Evolutionary conservation across 331 rosid species (phyloP).

Genomic region (Rhamnella rubrinervis): DNA sequence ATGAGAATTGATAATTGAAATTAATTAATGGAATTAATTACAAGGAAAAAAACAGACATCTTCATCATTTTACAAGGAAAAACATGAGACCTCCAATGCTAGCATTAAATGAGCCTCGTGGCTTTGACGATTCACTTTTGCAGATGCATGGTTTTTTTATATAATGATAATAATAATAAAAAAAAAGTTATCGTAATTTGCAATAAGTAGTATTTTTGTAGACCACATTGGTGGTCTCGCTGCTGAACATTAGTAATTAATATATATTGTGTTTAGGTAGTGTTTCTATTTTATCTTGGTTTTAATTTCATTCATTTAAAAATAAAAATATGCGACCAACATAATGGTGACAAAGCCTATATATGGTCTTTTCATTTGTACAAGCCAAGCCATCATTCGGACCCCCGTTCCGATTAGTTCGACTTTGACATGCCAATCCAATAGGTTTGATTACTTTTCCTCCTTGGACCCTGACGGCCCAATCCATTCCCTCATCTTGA

Average conservation of each 20-base stretch:
- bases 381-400: too few relatives aligned
- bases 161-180: not conserved
- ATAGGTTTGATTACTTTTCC: too few relatives aligned
- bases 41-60: constrained; percentile 60
- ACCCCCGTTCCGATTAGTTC: too few relatives aligned
- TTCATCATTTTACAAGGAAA: constrained; percentile 48
- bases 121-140: constrained; percentile 60
- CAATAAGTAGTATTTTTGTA: not conserved
- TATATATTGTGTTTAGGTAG: too few relatives aligned
- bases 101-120: constrained; percentile 67
- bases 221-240: constrained; percentile 23
- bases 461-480: too few relatives aligned
- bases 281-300: too few relatives aligned
- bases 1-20: not conserved
- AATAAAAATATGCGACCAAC: too few relatives aligned
- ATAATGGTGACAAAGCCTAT: too few relatives aligned
- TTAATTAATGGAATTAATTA: constrained; percentile 35
- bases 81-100: constrained; percentile 54
- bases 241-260: not conserved
- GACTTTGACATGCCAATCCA: too few relatives aligned
- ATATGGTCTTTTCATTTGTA: too few relatives aligned
- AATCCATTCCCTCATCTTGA: too few relatives aligned
- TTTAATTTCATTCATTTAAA: too few relatives aligned
- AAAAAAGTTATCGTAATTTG: not conserved
- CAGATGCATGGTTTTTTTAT: constrained; percentile 39